Base-by-base conservation (phyloP, 192 early-diverging fungal genomes). In the Coemansia biformis region DNA sequence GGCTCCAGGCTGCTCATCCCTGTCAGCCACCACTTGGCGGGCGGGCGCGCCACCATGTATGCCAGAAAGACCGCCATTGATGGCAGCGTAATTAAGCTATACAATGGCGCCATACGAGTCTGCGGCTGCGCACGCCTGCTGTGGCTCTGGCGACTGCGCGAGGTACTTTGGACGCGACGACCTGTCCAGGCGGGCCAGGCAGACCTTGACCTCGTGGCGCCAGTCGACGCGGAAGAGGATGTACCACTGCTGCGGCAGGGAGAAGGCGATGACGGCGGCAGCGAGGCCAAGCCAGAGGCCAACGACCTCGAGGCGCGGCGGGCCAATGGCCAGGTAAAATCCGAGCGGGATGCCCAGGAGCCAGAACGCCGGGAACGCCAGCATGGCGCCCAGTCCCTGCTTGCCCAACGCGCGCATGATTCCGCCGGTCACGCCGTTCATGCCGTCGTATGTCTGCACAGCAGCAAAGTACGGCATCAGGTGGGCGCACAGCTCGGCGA, bases 221-320 rank as follows among this genome's bases (percentile, higher is more conserved):
- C 75, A 77, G 44, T 77, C 60, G 28, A 70, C 49, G 29, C 31
- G 51, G 36, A 71, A 53, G 10, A 62, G 30, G 10, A 77, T 50
- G 36, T 51, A 66, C 48, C 50, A 60, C 42, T 66, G 57, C 36
- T 66, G 58, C 22, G 54, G 33, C 7, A 62, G 46, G 14, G 62
- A 66, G 33, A 53, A 61, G 5, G 36, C 47, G 31, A 71, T 54
- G 11, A 77, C 63, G 15, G 59, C 86, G 11, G 76, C 44, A 23
- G 71, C 75, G 26, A 84, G 45, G 8, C 81, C 80, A 2, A 59
- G 22, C 81, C 85, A 88, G 15, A 88, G 51, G 8, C 86, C 86
- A 9, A 68, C 60, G 10, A 84, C 67, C 33, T 66, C 50, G 23
- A 65, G 42, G 3, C 43, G 24, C n/a, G 41, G 54, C 3, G 63